Conservation (phyloP, 2,329 filamentous ascomycete genomes). For the Fusarium hostae region DNA sequence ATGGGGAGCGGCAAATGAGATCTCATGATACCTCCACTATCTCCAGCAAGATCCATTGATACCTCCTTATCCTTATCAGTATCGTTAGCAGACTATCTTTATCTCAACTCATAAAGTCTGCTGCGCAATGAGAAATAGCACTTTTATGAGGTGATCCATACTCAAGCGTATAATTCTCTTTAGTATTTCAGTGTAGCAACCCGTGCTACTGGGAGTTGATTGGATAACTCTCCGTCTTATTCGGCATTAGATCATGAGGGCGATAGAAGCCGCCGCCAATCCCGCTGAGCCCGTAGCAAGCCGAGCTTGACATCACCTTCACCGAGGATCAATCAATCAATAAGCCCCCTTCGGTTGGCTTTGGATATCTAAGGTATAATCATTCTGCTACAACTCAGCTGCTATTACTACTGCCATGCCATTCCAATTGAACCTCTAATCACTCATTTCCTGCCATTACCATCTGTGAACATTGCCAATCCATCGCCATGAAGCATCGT, state of each 20-base stretch:
- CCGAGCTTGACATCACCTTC: constrained; percentile 50
- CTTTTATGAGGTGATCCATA: background rate
- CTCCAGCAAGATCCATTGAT: background rate
- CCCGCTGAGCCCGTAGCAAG: constrained; percentile 50
- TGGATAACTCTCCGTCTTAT: constrained; percentile 46
- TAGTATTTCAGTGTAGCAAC: background rate
- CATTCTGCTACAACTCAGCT: constrained; percentile 1
- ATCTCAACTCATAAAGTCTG: background rate
- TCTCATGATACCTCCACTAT: background rate
- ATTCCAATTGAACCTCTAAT: constrained; percentile 19
- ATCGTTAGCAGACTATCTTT: background rate
- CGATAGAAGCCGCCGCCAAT: constrained; percentile 42
- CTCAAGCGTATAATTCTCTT: background rate
- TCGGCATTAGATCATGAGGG: constrained; percentile 31
- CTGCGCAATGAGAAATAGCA: background rate
- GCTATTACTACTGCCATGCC: constrained; percentile 22
- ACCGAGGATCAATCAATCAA: constrained; percentile 43
- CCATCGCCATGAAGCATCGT: constrained; percentile 49
- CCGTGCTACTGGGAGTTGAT: background rate
- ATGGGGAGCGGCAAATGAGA: background rate
- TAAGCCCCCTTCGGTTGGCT: constrained; percentile 35
- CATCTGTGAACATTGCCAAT: constrained; percentile 6
- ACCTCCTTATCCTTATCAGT: background rate
- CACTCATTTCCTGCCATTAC: constrained; percentile 9
- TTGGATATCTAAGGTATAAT: constrained; percentile 36